A percentile compares a stretch with the other conserved stretches of the same genome.
These are phyloP conservation scores for Nannizziopsis arthrosporioides DNA, from an alignment of 2,329 filamentous ascomycete genomes.

Conservation along the genomic window DNA sequence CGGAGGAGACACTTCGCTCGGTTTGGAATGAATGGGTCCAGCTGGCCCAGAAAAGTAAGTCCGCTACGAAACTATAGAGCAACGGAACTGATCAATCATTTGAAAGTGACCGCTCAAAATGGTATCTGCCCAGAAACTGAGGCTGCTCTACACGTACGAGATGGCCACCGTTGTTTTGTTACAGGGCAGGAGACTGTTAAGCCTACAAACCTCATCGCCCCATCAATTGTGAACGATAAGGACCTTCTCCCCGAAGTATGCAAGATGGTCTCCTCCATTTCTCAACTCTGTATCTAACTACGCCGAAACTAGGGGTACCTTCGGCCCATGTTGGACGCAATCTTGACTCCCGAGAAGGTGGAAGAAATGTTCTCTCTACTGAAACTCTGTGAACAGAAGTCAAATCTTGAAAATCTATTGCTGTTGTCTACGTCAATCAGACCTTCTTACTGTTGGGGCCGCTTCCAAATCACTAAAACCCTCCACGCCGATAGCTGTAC, in stretches of 20 bases:
- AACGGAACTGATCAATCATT: neutral
- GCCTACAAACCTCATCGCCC: slow-evolving; percentile 11
- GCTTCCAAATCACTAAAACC: slow-evolving; percentile 8
- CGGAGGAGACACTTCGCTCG: slow-evolving; percentile 10
- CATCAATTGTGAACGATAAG: slow-evolving; percentile 11
- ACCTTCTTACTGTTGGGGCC: slow-evolving; percentile 2
- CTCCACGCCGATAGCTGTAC: neutral
- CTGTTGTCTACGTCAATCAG: slow-evolving; percentile 5
- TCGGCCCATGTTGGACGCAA: slow-evolving; percentile 9
- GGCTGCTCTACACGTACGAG: slow-evolving; percentile 11
- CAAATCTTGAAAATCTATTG: slow-evolving; percentile 11
- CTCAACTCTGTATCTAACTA: neutral
- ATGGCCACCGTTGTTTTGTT: slow-evolving; percentile 10
- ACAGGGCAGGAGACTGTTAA: slow-evolving; percentile 3
- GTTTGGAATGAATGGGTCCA: slow-evolving; percentile 4
- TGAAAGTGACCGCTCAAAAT: slow-evolving; percentile 5
- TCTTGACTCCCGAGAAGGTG: neutral
- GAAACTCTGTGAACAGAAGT: neutral
- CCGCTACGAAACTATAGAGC: slow-evolving; percentile 12
- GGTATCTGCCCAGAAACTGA: slow-evolving; percentile 7
- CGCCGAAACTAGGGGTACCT: slow-evolving; percentile 7
- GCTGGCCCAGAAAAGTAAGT: slow-evolving; percentile 10
- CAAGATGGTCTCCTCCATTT: neutral
- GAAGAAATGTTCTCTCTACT: slow-evolving; percentile 9
- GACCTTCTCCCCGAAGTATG: slow-evolving; percentile 10